Evolutionary conservation across 1,284 basidiomycete genomes (phyloP).

Genomic region (Melampsora americana): DNA sequence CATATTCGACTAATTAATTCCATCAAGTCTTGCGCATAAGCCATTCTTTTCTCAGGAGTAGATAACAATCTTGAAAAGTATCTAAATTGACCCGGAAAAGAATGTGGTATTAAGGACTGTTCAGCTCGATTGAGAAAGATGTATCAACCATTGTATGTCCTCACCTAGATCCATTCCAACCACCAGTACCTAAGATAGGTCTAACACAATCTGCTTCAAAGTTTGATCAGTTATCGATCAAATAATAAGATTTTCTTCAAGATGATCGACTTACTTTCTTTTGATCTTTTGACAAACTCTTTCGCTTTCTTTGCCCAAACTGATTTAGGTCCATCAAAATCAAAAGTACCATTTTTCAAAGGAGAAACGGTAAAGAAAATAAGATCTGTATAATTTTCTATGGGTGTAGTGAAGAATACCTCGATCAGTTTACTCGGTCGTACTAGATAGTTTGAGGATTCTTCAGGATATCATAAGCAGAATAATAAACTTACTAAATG

Average conservation of each 20-base stretch:
- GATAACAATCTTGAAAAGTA: not conserved
- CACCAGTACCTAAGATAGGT: conserved; percentile 1
- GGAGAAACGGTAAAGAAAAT: not conserved
- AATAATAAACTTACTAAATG: not conserved
- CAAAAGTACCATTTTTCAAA: not conserved
- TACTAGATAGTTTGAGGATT: not conserved
- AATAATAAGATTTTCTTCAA: not conserved
- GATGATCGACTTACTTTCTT: not conserved
- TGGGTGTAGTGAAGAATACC: not conserved
- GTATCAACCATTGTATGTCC: not conserved
- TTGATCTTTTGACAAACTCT: not conserved
- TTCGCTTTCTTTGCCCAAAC: not conserved
- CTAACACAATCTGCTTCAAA: not conserved
- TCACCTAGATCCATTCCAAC: not conserved
- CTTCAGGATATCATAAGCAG: not conserved
- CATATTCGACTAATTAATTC: not conserved
- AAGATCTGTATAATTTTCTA: not conserved
- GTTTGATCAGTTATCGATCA: not conserved
- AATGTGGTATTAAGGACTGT: not conserved
- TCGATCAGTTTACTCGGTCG: not conserved
- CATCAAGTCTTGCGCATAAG: not conserved
- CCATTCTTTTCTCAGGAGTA: not conserved
- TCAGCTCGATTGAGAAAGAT: not conserved
- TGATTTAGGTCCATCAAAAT: conserved; percentile 1
- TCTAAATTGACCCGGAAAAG: not conserved